These are phyloP conservation scores for Neurospora tetrasperma DNA, from an alignment of 495 filamentous ascomycete genomes.

Conservation along the genomic window DNA sequence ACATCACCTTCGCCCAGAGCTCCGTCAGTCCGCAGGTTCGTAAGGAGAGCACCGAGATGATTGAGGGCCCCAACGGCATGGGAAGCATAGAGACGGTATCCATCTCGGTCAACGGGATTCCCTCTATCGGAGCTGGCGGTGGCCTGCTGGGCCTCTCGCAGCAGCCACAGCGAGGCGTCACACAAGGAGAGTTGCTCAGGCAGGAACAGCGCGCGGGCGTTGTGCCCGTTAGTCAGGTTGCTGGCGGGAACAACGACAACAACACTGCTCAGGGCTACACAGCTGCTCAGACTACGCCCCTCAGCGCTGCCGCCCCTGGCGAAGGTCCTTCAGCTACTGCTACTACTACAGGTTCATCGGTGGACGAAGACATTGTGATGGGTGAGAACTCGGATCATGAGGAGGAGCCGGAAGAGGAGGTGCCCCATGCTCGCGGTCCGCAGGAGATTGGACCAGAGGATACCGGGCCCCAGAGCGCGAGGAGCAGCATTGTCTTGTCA, in stretches of 20 bases:
- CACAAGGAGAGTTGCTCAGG: constrained; percentile 67
- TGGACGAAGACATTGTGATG: constrained; percentile 23
- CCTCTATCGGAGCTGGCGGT: constrained; percentile 28
- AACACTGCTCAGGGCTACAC: constrained; percentile 10
- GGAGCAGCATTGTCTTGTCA: constrained; percentile 14
- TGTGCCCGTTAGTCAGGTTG: constrained; percentile 42
- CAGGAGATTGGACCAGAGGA: constrained; percentile 77
- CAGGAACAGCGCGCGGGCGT: constrained; percentile 69
- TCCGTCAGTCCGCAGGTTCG: constrained; percentile 36
- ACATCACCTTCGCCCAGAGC: constrained; percentile 6
- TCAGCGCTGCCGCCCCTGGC: constrained; percentile 14
- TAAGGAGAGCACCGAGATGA: constrained; percentile 58
- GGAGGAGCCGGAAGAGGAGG: constrained; percentile 43
- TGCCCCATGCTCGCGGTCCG: constrained; percentile 73
- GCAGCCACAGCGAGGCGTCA: constrained; percentile 39
- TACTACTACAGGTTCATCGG: constrained; percentile 6
- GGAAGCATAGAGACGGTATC: constrained; percentile 64
- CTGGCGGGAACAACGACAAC: constrained; percentile 16
- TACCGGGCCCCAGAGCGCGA: constrained; percentile 60
- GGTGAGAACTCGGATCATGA: constrained; percentile 17
- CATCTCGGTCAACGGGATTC: constrained; percentile 54
- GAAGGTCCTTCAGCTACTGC: constrained; percentile 8
- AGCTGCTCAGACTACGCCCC: constrained; percentile 1
- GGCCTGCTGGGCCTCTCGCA: constrained; percentile 10
- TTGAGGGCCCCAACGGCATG: constrained; percentile 61